These are phyloP conservation scores for Botryotinia calthae DNA, from an alignment of 2,329 filamentous ascomycete species.

Conservation along the genomic window DNA sequence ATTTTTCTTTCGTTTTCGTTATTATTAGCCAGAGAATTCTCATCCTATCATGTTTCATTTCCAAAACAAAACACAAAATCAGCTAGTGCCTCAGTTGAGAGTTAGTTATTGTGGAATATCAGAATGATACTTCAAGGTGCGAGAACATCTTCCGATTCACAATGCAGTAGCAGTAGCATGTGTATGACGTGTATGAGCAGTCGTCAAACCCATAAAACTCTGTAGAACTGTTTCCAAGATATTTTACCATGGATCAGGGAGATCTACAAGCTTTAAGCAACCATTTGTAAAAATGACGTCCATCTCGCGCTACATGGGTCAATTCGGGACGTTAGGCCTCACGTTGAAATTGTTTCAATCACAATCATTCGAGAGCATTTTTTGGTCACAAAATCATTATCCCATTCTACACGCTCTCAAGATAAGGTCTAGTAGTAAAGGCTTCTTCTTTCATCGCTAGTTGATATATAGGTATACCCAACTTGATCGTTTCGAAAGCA, in stretches of 20 bases:
- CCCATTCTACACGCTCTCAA: not conserved
- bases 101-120: not conserved
- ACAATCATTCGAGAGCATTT: not conserved
- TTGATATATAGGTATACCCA: not conserved
- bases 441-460: not conserved
- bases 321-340: not conserved
- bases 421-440: not conserved
- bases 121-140: not conserved
- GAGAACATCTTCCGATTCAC: not conserved
- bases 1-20: not conserved
- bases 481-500: not conserved
- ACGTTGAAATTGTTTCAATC: not conserved
- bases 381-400: not conserved
- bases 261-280: not conserved
- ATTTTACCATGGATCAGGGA: not conserved
- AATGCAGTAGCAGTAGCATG: not conserved
- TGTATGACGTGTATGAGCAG: not conserved
- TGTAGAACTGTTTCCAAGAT: not conserved
- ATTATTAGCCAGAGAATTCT: not conserved
- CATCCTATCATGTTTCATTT: not conserved
- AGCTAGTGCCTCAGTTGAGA: not conserved
- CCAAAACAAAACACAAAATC: not conserved
- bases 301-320: not conserved
- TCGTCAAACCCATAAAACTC: not conserved
- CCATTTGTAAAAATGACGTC: not conserved